A percentile compares a stretch with the other conserved stretches of the same genome.
Evolutionary conservation across 1,139 yeast species (phyloP).

Genomic region (Oligophagozyma castellii): DNA sequence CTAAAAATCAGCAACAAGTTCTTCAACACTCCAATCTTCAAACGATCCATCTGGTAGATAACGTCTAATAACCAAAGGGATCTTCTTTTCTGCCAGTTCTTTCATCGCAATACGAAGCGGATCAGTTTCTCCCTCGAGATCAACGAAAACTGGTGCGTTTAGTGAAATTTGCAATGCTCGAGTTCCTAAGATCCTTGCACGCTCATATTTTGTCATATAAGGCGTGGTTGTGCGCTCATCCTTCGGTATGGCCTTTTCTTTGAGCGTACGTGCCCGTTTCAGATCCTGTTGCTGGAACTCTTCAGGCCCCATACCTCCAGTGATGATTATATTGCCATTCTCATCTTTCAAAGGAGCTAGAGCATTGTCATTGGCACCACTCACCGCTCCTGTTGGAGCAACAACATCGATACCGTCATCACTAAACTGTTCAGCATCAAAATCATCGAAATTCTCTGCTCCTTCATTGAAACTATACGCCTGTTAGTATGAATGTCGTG

Average conservation of each 20-base stretch:
- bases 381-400: conserved; percentile 30
- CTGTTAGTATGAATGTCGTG: neutral
- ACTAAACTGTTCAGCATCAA: conserved; percentile 68
- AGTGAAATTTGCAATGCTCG: conserved; percentile 92
- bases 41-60: conserved; percentile 93
- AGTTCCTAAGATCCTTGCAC: conserved; percentile 93
- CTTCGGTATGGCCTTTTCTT: conserved; percentile 77
- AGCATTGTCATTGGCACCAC: conserved; percentile 26
- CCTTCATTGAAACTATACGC: conserved; percentile 47
- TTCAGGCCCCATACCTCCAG: conserved; percentile 52
- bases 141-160: conserved; percentile 97
- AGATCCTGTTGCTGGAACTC: conserved; percentile 32
- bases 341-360: conserved; percentile 46
- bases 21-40: conserved; percentile 99
- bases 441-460: conserved; percentile 68
- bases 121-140: conserved; percentile 96
- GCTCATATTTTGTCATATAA: conserved; percentile 94
- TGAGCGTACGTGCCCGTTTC: conserved; percentile 51
- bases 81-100: conserved; percentile 86
- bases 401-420: conserved; percentile 42
- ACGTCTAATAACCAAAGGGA: conserved; percentile 89
- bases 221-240: conserved; percentile 92
- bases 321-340: conserved; percentile 61
- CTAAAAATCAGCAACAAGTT: conserved; percentile 75
- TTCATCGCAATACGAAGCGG: conserved; percentile 98